Conservation (phyloP, 495 filamentous ascomycete genomes). For the Penicillium manginii region DNA sequence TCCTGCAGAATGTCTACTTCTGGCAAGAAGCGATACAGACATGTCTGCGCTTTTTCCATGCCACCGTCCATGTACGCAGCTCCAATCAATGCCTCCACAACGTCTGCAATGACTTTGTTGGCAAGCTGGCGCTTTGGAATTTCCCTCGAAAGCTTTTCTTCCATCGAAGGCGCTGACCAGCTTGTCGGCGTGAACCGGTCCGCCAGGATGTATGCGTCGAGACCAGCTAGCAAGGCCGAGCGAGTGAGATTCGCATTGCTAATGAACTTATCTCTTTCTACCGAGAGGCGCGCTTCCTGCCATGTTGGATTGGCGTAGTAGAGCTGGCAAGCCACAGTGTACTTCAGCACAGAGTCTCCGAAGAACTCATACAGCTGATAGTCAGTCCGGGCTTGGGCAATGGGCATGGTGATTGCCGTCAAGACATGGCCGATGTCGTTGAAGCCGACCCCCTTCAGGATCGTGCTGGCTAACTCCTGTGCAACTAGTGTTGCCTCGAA, state of each 20-base stretch:
- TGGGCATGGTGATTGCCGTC: slow-evolving; percentile 73
- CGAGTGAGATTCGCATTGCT: slow-evolving; percentile 70
- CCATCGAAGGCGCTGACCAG: slow-evolving; percentile 70
- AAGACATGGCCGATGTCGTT: slow-evolving; percentile 59
- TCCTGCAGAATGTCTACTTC: slow-evolving; percentile 46
- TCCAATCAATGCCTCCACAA: slow-evolving; percentile 85
- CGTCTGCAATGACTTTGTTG: slow-evolving; percentile 85
- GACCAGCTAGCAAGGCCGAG: slow-evolving; percentile 62
- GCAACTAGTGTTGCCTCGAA: slow-evolving; percentile 69
- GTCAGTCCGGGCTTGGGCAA: slow-evolving; percentile 61
- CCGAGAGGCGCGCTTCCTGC: slow-evolving; percentile 79
- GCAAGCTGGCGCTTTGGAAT: slow-evolving; percentile 53
- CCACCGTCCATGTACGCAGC: slow-evolving; percentile 77
- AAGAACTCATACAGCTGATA: slow-evolving; percentile 92
- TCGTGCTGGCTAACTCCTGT: slow-evolving; percentile 59
- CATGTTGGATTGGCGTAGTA: slow-evolving; percentile 67
- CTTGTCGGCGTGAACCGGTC: slow-evolving; percentile 67
- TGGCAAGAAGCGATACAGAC: slow-evolving; percentile 68
- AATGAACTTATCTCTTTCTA: slow-evolving; percentile 68
- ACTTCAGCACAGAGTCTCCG: slow-evolving; percentile 86
- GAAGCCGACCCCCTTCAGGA: slow-evolving; percentile 61
- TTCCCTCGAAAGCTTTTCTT: slow-evolving; percentile 34
- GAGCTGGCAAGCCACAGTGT: slow-evolving; percentile 67
- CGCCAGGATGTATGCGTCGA: slow-evolving; percentile 77
- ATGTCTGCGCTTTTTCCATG: slow-evolving; percentile 58